Percentiles rank a stretch among this genome's conserved stretches.
phyloP scores from a whole-genome alignment of 371 early-diverging fungal species.

The Syncephalastrum contaminatum region DNA sequence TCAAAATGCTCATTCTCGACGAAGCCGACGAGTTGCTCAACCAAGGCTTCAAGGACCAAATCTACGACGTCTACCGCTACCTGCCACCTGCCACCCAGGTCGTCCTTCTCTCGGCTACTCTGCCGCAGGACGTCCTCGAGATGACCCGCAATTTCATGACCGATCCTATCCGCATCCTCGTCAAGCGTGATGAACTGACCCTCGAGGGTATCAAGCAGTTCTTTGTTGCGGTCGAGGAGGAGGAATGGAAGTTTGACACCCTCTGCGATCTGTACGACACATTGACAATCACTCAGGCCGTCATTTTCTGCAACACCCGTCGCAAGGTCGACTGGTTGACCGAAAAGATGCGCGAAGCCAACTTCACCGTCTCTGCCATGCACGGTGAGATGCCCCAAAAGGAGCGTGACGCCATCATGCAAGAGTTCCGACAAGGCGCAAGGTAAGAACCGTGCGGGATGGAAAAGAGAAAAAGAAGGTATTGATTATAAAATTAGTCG shows the following conservation, averaged over 20 bases:
- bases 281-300: conserved; percentile 96
- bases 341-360: conserved; percentile 88
- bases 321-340: conserved; percentile 98
- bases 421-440: conserved; percentile 86
- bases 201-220: conserved; percentile 99
- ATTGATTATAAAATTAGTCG: conserved; percentile 51
- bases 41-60: conserved; percentile 98
- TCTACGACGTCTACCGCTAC: conserved; percentile 96
- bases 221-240: conserved; percentile 96
- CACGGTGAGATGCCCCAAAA: conserved; percentile 98
- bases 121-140: conserved; percentile 97
- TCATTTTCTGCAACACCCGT: conserved; percentile 99
- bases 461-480: background rate
- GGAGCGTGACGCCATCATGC: conserved; percentile 90
- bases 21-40: conserved; percentile 99
- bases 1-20: conserved; percentile 98
- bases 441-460: conserved; percentile 32
- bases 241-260: conserved; percentile 96
- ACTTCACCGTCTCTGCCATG: conserved; percentile 98
- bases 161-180: conserved; percentile 97
- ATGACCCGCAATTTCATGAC: conserved; percentile 97
- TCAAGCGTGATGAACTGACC: conserved; percentile 99
- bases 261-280: conserved; percentile 97
- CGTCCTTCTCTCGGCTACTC: conserved; percentile 97
- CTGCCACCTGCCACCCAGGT: conserved; percentile 96